Percentiles rank a stretch among this genome's conserved stretches.
Conservation (phyloP, 805 yeast species). For the Myxozyma lipomycoides region DNA sequence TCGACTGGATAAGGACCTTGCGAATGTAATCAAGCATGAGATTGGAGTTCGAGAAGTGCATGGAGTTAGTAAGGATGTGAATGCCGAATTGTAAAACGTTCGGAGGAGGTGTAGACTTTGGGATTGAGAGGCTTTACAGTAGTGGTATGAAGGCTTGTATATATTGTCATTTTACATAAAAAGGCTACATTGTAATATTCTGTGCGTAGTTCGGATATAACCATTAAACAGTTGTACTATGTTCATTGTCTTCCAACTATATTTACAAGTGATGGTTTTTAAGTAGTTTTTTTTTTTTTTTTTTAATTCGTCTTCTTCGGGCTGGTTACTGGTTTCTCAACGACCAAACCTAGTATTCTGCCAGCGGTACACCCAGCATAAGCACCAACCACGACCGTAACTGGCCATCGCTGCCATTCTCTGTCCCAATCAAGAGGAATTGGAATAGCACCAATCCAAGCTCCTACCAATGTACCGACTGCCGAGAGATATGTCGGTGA, state of each 20-base stretch:
- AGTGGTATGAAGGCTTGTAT: too few species aligned
- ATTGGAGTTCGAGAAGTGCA: not conserved
- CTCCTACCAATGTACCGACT: slow-evolving; percentile 54
- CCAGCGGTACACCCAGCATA: slow-evolving; percentile 72
- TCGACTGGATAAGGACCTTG: slow-evolving; percentile 14
- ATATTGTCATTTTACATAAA: not conserved
- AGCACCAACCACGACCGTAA: slow-evolving; percentile 75
- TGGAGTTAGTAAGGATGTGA: not conserved
- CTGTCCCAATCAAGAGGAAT: slow-evolving; percentile 98
- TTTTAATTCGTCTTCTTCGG: too few species aligned
- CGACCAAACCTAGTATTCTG: not conserved
- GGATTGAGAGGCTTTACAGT: too few species aligned
- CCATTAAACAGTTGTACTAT: too few species aligned
- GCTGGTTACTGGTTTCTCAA: too few species aligned
- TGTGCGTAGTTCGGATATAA: too few species aligned
- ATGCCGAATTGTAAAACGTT: too few species aligned
- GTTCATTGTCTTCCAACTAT: not conserved
- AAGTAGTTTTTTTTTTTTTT: not conserved
- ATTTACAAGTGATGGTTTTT: not conserved
- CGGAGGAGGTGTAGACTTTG: too few species aligned
- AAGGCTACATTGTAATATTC: too few species aligned
- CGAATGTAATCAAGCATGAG: not conserved
- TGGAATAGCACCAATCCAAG: slow-evolving; percentile 91
- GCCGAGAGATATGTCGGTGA: slow-evolving; percentile 41
- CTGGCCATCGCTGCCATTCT: slow-evolving; percentile 95